phyloP scores from a whole-genome alignment of 2,329 filamentous ascomycete genomes.

The Cordyceps pruinosa region DNA sequence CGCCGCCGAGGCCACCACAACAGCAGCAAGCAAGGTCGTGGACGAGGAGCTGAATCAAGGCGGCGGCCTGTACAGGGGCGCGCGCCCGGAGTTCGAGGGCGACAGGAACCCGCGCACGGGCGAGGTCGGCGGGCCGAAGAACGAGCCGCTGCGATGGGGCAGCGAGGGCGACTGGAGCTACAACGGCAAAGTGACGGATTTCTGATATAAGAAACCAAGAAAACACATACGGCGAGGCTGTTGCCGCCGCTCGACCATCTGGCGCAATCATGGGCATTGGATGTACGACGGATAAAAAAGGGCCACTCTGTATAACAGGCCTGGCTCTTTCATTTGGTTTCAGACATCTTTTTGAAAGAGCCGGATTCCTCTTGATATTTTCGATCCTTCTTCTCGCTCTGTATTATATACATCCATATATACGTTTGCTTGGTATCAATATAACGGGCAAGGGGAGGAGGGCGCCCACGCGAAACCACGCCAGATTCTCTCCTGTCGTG shows the following conservation, averaged over 20 bases:
- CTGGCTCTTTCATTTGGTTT: background rate
- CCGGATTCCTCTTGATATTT: background rate
- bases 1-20: conserved; percentile 24
- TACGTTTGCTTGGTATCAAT: conserved; percentile 11
- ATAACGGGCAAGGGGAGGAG: too few relatives aligned
- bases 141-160: conserved; percentile 89
- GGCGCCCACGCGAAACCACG: background rate
- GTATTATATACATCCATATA: conserved; percentile 7
- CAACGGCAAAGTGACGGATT: conserved; percentile 92
- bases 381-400: background rate
- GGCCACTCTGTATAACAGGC: background rate
- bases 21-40: conserved; percentile 23
- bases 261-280: background rate
- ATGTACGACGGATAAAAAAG: background rate
- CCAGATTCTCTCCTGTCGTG: background rate
- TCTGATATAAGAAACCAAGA: too few relatives aligned
- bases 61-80: conserved; percentile 65
- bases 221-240: too few relatives aligned
- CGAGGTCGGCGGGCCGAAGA: conserved; percentile 94
- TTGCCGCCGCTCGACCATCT: too few relatives aligned
- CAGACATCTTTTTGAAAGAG: background rate
- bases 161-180: conserved; percentile 75
- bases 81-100: conserved; percentile 86
- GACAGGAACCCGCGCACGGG: conserved; percentile 90
- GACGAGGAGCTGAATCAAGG: conserved; percentile 43